Conservation (phyloP, 2,329 filamentous ascomycete genomes). For the Scytalidium lignicola region DNA sequence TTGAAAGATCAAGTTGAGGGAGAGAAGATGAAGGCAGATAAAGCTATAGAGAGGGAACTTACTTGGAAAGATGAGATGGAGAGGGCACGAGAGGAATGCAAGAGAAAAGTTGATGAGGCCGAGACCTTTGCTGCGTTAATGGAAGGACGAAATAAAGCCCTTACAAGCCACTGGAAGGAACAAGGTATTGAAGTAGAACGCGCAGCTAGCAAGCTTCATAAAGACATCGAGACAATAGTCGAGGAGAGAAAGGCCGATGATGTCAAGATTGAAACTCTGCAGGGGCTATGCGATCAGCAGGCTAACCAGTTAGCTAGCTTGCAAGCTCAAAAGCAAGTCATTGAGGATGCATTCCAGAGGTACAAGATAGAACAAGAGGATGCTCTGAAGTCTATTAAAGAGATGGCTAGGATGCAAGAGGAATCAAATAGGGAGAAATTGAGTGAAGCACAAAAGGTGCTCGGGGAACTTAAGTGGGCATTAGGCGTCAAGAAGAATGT, state of each 20-base stretch:
- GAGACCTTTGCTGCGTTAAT: constrained; percentile 60
- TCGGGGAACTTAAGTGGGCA: constrained; percentile 69
- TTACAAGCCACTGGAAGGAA: constrained; percentile 61
- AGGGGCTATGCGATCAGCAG: constrained; percentile 69
- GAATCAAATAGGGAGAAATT: constrained; percentile 55
- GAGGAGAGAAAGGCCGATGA: constrained; percentile 53
- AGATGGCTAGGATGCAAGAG: constrained; percentile 51
- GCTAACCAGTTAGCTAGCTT: constrained; percentile 61
- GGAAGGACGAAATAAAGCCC: constrained; percentile 65
- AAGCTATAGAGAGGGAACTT: constrained; percentile 55
- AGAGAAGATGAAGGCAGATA: constrained; percentile 57
- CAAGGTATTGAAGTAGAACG: constrained; percentile 58
- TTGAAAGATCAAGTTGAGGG: constrained; percentile 58
- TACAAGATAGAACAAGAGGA: constrained; percentile 62
- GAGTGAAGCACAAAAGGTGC: constrained; percentile 52
- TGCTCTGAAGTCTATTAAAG: constrained; percentile 55
- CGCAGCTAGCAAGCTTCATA: constrained; percentile 42
- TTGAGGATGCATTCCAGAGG: constrained; percentile 53
- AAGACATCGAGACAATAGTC: constrained; percentile 49
- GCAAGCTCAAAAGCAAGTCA: constrained; percentile 55
- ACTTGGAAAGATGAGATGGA: constrained; percentile 61
- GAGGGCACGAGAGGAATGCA: constrained; percentile 52
- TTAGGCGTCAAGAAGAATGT: constrained; percentile 61
- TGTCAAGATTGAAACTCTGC: constrained; percentile 57
- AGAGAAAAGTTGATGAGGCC: constrained; percentile 60